Percentiles rank a stretch among this genome's conserved stretches.
Evolutionary conservation across 192 early-diverging fungal genomes (phyloP).

Genomic region (Coemansia sp.): DNA sequence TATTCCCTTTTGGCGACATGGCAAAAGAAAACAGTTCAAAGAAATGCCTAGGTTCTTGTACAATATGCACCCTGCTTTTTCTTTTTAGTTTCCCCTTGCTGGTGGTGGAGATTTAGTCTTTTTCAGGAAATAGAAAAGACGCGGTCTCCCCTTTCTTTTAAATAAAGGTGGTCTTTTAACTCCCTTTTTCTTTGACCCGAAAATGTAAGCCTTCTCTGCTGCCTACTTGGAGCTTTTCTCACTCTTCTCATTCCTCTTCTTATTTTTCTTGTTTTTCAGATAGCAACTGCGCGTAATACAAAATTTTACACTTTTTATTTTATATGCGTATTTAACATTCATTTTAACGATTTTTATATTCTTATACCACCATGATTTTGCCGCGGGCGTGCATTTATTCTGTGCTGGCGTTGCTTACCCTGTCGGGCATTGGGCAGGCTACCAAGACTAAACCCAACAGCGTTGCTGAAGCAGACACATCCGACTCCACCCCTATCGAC

Average conservation of each 20-base stretch:
- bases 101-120: background rate
- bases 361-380: conserved; percentile 9
- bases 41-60: conserved; percentile 3
- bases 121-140: background rate
- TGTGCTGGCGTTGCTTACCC: background rate
- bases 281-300: background rate
- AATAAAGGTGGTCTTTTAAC: conserved; percentile 4
- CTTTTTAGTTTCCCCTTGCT: background rate
- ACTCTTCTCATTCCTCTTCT: background rate
- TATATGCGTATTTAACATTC: background rate
- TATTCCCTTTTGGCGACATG: background rate
- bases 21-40: conserved; percentile 1
- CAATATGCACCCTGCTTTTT: background rate
- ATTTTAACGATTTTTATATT: background rate
- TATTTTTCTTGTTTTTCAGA: background rate
- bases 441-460: background rate
- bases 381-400: conserved; percentile 11
- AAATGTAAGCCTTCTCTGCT: conserved; percentile 1
- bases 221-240: background rate
- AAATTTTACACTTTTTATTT: background rate
- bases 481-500: background rate
- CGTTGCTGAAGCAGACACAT: background rate
- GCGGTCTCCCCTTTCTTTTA: background rate
- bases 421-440: background rate
- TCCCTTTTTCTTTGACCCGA: conserved; percentile 8